Evolutionary conservation across 192 early-diverging fungal species (phyloP).

Genomic region (Backusella psychrophila): DNA sequence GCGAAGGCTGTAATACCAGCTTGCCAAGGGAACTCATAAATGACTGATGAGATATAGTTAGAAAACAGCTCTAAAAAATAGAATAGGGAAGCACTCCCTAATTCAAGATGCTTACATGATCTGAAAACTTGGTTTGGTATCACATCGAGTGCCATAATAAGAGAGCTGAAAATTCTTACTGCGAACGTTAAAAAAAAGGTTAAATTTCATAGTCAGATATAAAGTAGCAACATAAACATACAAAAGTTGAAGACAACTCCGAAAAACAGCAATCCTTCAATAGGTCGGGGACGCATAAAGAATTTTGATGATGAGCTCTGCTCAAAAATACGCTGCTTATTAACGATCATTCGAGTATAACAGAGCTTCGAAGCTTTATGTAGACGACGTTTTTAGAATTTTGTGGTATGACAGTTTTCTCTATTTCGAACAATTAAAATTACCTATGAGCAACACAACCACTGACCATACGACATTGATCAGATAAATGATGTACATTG

Average conservation of each 20-base stretch:
- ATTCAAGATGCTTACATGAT: conserved; percentile 15
- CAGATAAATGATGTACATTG: conserved; percentile 17
- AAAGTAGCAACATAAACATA: conserved; percentile 5
- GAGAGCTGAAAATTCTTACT: conserved; percentile 22
- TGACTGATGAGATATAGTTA: conserved; percentile 11
- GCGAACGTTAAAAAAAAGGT: neutral
- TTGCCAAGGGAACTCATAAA: conserved; percentile 34
- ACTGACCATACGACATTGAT: conserved; percentile 5
- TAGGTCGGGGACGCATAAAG: conserved; percentile 26
- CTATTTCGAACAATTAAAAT: neutral
- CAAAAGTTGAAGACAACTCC: conserved; percentile 21
- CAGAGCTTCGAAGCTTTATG: conserved; percentile 4
- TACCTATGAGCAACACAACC: conserved; percentile 17
- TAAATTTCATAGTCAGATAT: neutral
- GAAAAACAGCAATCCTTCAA: conserved; percentile 23
- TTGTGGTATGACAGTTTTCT: neutral
- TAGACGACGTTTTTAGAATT: neutral
- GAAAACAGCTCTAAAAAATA: neutral
- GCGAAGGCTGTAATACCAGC: conserved; percentile 29
- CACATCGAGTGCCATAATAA: conserved; percentile 14
- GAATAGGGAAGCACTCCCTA: neutral
- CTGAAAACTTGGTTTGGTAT: conserved; percentile 13
- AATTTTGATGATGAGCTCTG: neutral
- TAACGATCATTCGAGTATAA: conserved; percentile 8
- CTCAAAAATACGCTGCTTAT: conserved; percentile 14